Evolutionary conservation across 176 grass and related monocot genomes (phyloP).

Genomic region (Oryza glaberrima): DNA sequence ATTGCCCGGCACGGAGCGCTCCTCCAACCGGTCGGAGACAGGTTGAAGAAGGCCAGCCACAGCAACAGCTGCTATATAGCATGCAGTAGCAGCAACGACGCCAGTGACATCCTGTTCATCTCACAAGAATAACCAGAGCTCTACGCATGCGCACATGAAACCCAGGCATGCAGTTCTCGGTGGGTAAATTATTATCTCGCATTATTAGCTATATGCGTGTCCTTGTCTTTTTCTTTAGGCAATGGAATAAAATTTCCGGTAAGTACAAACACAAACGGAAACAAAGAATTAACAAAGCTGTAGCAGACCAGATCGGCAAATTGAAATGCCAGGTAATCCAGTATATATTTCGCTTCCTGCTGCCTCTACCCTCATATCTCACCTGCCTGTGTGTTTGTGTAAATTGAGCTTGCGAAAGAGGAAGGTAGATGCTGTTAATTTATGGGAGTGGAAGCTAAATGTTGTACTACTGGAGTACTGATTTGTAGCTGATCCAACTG

Average conservation of each 20-base stretch:
- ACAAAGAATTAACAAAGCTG: neutral
- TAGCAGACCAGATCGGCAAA: neutral
- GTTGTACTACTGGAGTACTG: too few relatives aligned
- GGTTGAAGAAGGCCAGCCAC: neutral
- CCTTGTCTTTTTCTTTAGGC: neutral
- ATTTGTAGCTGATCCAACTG: too few relatives aligned
- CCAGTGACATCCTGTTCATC: neutral
- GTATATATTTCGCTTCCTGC: neutral
- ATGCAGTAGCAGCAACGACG: neutral
- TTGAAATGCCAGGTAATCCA: neutral
- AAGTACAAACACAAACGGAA: neutral
- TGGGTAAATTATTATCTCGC: neutral
- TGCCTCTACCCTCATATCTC: neutral
- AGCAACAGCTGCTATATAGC: neutral
- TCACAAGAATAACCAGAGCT: constrained; percentile 45
- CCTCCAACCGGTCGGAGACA: constrained; percentile 17
- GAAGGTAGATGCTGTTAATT: neutral
- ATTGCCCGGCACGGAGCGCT: constrained; percentile 45
- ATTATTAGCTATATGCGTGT: neutral
- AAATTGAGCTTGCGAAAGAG: neutral
- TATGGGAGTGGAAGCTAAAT: too few relatives aligned
- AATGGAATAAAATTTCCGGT: neutral
- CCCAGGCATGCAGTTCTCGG: neutral
- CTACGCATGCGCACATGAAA: constrained; percentile 10
- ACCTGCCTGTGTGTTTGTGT: neutral